Evolutionary conservation across 768 basidiomycete genomes (phyloP).

Genomic region (Kockovaella imperatae): DNA sequence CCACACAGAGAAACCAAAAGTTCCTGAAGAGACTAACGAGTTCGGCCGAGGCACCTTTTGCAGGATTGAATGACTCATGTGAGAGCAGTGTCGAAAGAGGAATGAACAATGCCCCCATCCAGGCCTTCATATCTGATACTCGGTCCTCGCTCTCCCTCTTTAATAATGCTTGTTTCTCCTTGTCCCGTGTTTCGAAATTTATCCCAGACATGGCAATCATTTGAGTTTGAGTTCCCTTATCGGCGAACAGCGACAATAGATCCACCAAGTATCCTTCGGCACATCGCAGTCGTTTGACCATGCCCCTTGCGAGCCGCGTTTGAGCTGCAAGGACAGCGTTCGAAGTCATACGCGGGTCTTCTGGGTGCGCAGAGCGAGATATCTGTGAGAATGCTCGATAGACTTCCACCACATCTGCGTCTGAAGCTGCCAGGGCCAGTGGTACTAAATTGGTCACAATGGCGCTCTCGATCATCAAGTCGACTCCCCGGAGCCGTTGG

Average conservation of each 20-base stretch:
- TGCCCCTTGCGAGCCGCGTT: conserved; percentile 74
- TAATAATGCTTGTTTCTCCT: conserved; percentile 19
- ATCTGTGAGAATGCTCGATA: conserved; percentile 75
- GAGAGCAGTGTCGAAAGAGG: conserved; percentile 81
- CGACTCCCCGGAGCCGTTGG: conserved; percentile 74
- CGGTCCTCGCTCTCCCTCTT: conserved; percentile 33
- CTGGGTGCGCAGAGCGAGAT: conserved; percentile 76
- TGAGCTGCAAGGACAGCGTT: conserved; percentile 91
- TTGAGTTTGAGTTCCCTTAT: conserved; percentile 86
- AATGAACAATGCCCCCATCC: conserved; percentile 76
- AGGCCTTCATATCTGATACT: conserved; percentile 56
- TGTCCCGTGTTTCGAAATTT: conserved; percentile 58
- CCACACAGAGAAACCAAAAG: conserved; percentile 85
- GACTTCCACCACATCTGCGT: conserved; percentile 71
- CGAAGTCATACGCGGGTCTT: conserved; percentile 79
- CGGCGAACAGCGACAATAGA: conserved; percentile 72
- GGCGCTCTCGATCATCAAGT: conserved; percentile 79
- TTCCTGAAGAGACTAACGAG: conserved; percentile 75
- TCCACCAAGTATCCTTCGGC: conserved; percentile 76
- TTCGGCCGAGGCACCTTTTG: conserved; percentile 53
- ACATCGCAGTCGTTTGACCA: conserved; percentile 64
- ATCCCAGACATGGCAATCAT: conserved; percentile 53
- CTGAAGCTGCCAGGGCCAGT: conserved; percentile 69
- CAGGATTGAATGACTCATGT: conserved; percentile 62
- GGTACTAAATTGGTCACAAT: conserved; percentile 89